Conservation (phyloP, 805 yeast genomes). For the Candida loeiensis region DNA sequence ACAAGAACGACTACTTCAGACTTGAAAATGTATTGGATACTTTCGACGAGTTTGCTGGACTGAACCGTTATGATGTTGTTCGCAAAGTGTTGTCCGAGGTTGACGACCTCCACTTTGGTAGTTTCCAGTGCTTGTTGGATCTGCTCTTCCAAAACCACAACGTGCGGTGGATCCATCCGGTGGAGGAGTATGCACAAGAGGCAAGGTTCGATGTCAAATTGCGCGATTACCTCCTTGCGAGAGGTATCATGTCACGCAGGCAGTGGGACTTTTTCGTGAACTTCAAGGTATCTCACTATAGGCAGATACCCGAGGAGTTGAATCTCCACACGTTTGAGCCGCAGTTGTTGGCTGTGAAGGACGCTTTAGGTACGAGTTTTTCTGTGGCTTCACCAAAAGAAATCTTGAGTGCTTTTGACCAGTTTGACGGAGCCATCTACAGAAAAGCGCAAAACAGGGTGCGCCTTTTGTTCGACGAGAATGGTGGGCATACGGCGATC, state of each 20-base stretch:
- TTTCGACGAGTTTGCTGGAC: conserved; percentile 1
- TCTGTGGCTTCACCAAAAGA: conserved; percentile 10
- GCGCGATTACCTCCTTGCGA: conserved; percentile 3
- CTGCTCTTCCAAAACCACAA: conserved; percentile 5
- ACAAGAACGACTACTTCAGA: conserved; percentile 9
- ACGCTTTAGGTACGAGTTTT: conserved; percentile 7
- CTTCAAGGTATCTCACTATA: conserved; percentile 4
- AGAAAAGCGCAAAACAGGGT: conserved; percentile 16
- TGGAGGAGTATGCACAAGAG: conserved; percentile 3
- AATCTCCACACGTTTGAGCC: conserved; percentile 14
- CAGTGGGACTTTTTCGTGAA: conserved; percentile 7
- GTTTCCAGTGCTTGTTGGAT: conserved; percentile 8
- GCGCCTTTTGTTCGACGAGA: conserved; percentile 38
- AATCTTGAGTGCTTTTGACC: conserved; percentile 11
- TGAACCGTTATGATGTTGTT: neutral
- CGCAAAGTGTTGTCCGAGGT: conserved; percentile 1
- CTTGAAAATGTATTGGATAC: conserved; percentile 1
- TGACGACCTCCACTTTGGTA: conserved; percentile 5
- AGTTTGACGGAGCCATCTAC: conserved; percentile 13
- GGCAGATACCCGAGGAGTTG: conserved; percentile 21
- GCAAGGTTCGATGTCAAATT: neutral
- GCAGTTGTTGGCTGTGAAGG: conserved; percentile 18
- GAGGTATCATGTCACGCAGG: conserved; percentile 3
- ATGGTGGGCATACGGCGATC: conserved; percentile 57
- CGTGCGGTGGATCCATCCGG: conserved; percentile 7